These are phyloP conservation scores for Trichophyton simii DNA, from an alignment of 2,329 filamentous ascomycete species.

Conservation along the genomic window DNA sequence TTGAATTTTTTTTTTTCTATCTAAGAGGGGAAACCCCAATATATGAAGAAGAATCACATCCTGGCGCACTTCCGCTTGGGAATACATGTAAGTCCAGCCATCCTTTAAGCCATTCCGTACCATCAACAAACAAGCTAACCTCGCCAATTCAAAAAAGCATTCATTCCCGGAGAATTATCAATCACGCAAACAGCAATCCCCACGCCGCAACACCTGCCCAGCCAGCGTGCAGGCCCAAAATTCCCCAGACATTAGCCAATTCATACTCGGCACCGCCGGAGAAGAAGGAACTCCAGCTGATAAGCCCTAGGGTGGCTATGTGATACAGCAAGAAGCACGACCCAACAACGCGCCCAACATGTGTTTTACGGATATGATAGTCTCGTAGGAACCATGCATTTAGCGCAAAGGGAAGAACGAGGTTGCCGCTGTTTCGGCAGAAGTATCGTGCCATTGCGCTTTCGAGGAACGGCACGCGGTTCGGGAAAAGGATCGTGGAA, in stretches of 20 bases:
- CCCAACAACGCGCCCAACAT: constrained; percentile 10
- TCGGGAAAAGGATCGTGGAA: constrained; percentile 11
- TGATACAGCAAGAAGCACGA: constrained; percentile 11
- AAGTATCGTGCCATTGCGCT: constrained; percentile 12
- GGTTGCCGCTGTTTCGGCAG: constrained; percentile 7
- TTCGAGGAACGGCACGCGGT: constrained; percentile 8
- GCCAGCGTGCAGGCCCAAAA: constrained; percentile 8
- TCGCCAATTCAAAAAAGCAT: too few species aligned
- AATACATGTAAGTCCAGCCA: neutral
- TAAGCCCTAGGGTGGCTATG: constrained; percentile 8
- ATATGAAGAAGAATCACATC: neutral
- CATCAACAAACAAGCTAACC: neutral
- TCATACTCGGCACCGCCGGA: constrained; percentile 9
- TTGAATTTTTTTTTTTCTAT: neutral
- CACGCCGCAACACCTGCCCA: constrained; percentile 8
- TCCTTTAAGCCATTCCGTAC: neutral
- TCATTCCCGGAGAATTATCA: neutral
- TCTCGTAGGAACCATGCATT: constrained; percentile 10
- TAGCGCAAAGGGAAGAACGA: constrained; percentile 7
- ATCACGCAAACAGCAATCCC: constrained; percentile 7
- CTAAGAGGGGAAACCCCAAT: neutral
- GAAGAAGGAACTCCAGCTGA: constrained; percentile 10
- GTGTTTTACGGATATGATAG: constrained; percentile 11
- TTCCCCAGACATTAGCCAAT: constrained; percentile 11
- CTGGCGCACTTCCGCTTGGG: neutral